Conservation (phyloP, 129 eudicot species). For the Flaveria bidentis region DNA sequence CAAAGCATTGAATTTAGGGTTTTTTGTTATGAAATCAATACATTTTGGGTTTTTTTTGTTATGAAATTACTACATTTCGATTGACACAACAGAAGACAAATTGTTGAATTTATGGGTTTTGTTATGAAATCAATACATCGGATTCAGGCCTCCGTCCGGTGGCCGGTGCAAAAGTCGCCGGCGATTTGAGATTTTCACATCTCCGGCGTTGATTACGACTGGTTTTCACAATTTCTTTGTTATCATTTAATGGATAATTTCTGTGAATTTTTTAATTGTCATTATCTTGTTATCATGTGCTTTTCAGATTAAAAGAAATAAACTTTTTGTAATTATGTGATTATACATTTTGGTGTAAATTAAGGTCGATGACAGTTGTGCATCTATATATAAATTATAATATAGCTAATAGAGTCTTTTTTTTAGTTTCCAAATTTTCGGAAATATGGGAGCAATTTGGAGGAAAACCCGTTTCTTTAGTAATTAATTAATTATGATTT, state of each 20-base stretch:
- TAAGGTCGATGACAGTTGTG: background rate
- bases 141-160: background rate
- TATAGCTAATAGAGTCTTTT: background rate
- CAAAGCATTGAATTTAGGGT: conserved; percentile 7
- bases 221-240: background rate
- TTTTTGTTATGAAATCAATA: no score
- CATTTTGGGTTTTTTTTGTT: background rate
- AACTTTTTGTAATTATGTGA: background rate
- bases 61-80: conserved; percentile 2
- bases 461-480: conserved; percentile 6
- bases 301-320: background rate
- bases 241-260: background rate
- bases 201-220: background rate
- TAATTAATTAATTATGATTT: background rate
- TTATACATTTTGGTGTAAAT: background rate
- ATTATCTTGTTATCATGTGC: background rate
- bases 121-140: background rate
- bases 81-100: background rate
- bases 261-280: background rate
- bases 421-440: conserved; percentile 2
- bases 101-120: background rate
- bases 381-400: background rate
- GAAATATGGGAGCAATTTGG: background rate
- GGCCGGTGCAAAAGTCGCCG: background rate
- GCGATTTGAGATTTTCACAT: background rate